These are phyloP conservation scores for Rhodotorula mucilaginosa DNA, from an alignment of 1,284 basidiomycete species.

Conservation along the genomic window DNA sequence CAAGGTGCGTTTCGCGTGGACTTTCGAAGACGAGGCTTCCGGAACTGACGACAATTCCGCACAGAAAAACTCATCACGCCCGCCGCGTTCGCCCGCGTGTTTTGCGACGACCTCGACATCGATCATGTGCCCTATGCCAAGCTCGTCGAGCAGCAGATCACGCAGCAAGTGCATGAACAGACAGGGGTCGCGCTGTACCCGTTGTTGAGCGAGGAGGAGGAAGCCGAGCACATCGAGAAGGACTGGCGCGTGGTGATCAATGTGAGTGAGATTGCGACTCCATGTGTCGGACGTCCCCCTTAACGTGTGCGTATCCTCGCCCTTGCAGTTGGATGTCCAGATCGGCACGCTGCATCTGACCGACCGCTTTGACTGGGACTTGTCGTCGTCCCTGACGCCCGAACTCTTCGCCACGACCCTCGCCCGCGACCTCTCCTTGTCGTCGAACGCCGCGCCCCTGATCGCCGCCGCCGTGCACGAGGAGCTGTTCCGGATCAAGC, in stretches of 20 bases:
- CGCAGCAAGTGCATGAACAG: conserved; percentile 84
- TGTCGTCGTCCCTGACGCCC: conserved; percentile 85
- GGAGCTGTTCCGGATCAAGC: conserved; percentile 90
- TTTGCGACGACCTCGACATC: conserved; percentile 84
- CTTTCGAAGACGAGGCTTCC: neutral
- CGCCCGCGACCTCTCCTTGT: conserved; percentile 80
- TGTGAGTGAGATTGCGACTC: conserved; percentile 56
- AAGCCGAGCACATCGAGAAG: conserved; percentile 54
- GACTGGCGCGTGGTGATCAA: conserved; percentile 88
- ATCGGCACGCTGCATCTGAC: conserved; percentile 84
- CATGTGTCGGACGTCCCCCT: neutral
- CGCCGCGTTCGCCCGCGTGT: conserved; percentile 75
- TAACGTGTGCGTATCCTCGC: neutral
- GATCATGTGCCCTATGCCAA: conserved; percentile 65
- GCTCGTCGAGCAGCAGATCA: conserved; percentile 79
- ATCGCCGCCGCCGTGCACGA: conserved; percentile 92
- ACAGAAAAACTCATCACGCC: conserved; percentile 67
- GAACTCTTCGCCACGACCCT: conserved; percentile 78
- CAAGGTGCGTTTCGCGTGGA: conserved; percentile 55
- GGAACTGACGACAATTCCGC: neutral
- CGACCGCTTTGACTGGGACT: conserved; percentile 98
- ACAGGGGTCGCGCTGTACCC: conserved; percentile 70
- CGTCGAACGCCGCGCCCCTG: conserved; percentile 81
- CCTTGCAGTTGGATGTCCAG: conserved; percentile 87
- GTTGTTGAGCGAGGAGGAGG: conserved; percentile 35